Conservation (phyloP, 495 filamentous ascomycete genomes). For the Aspergillus sclerotiicarbonarius region DNA sequence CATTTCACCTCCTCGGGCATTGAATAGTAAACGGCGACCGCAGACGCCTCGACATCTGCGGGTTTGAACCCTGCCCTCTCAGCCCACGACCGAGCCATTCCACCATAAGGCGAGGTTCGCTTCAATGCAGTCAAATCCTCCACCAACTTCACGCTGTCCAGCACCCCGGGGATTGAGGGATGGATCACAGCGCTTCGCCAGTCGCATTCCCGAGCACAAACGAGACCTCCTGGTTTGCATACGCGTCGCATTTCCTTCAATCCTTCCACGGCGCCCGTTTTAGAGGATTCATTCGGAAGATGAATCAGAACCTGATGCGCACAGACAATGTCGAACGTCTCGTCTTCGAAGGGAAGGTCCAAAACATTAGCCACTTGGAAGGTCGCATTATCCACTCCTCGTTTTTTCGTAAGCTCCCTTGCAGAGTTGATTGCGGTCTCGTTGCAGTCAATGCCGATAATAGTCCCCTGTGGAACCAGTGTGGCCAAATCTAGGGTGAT, state of each 20-base stretch:
- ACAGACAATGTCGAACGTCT: conserved; percentile 56
- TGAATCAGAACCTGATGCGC: conserved; percentile 56
- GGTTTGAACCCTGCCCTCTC: conserved; percentile 46
- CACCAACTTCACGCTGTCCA: conserved; percentile 24
- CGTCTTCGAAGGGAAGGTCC: conserved; percentile 41
- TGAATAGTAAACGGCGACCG: conserved; percentile 47
- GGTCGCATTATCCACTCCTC: conserved; percentile 40
- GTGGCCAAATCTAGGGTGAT: conserved; percentile 48
- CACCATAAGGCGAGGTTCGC: conserved; percentile 27
- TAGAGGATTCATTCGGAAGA: conserved; percentile 24
- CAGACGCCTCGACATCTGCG: conserved; percentile 31
- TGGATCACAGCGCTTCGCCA: conserved; percentile 42
- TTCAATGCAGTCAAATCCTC: conserved; percentile 30
- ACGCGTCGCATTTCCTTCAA: conserved; percentile 52
- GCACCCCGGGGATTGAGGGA: conserved; percentile 41
- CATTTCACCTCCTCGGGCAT: conserved; percentile 40
- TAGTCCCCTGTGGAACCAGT: conserved; percentile 44
- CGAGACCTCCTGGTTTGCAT: conserved; percentile 48
- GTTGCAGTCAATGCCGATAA: conserved; percentile 41
- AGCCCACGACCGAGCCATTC: conserved; percentile 48
- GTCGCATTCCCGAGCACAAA: conserved; percentile 50
- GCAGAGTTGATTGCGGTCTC: conserved; percentile 37
- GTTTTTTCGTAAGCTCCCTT: conserved; percentile 29
- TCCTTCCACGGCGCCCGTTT: conserved; percentile 28
- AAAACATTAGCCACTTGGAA: conserved; percentile 49